Evolutionary conservation across 2,329 filamentous ascomycete species (phyloP), one percentile per base, ranked within the genome.

Genomic region (Penicillium vulpinum): DNA sequence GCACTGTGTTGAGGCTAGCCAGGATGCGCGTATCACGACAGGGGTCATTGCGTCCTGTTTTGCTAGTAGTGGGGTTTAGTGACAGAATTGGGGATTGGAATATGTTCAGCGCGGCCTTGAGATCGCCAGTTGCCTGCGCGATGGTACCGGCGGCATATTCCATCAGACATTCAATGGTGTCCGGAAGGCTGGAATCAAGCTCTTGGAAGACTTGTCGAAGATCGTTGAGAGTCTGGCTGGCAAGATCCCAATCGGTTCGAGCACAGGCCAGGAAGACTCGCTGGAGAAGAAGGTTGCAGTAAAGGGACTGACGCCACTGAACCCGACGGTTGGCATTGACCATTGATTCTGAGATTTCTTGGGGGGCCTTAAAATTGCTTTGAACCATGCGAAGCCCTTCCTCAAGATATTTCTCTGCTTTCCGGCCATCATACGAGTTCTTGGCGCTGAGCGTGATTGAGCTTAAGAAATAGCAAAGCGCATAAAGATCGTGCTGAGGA

Each of bases 71-170:
- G 21, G 73, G 68, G 10, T 76, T 71, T 2, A 91, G 74, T 1
- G 78, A 76, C 63, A 96, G 86, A 18, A 78, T 74, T 2, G 81
- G 76, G 39, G 85, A 82, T 58, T 84, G 81, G 73, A 90, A 96
- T 10, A 88, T 81, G 4, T 78, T 65, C 15, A 92, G 76, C 4
- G 93, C 92, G 2, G 78, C 76, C n/a, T 84, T 77, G 1, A 94
- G 80, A 61, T 91, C 82, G 16, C 91, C 92, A 5, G 82, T 87
- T 18, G 88, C 90, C 76, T 97, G 93, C 51, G 86, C 80, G 64
- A 91, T 88, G 8, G 90, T 83, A 0, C 89, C 92, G 0, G 82
- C 80, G 18, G 96, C 84, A 72, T 97, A 97, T 41, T 84, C 77
- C 7, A 84, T 80, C 43, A 90, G 79, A 33, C 85, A 77, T 24